Conservation (phyloP, 139 green algal species). For the Haematococcus sp. region DNA sequence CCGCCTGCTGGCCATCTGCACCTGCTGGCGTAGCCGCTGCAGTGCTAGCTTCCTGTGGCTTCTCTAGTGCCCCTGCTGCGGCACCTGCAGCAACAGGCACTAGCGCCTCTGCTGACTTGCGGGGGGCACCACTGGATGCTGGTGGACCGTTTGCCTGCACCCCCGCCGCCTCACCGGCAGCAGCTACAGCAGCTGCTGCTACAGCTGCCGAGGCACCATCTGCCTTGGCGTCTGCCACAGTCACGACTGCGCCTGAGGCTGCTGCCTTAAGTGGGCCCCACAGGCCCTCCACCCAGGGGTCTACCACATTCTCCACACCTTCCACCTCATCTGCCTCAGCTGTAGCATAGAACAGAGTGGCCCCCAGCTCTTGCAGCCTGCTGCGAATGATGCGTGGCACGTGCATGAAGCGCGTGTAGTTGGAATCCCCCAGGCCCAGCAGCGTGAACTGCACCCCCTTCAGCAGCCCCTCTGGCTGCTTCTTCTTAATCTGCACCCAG, state of each 20-base stretch:
- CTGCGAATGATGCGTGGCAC: slow-evolving; percentile 54
- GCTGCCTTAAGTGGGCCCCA: slow-evolving; percentile 57
- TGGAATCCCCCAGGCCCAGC: slow-evolving; percentile 93
- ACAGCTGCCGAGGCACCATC: too few relatives aligned
- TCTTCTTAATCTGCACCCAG: slow-evolving; percentile 57
- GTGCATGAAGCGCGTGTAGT: slow-evolving; percentile 94
- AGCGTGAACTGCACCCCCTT: slow-evolving; percentile 78
- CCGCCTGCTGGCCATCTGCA: too few relatives aligned
- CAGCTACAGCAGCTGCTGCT: too few relatives aligned
- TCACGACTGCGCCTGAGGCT: too few relatives aligned
- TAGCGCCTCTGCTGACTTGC: too few relatives aligned
- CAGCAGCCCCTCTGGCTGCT: slow-evolving; percentile 26
- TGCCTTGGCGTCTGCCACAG: neutral
- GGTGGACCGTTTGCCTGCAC: too few relatives aligned
- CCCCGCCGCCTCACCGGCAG: too few relatives aligned
- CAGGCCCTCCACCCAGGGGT: slow-evolving; percentile 78
- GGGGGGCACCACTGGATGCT: too few relatives aligned
- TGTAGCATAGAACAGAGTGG: slow-evolving; percentile 63
- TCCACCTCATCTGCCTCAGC: slow-evolving; percentile 94
- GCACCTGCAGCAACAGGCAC: too few relatives aligned
- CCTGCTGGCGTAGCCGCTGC: too few relatives aligned
- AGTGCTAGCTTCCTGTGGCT: too few relatives aligned
- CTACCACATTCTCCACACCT: slow-evolving; percentile 74
- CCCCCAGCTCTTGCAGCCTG: slow-evolving; percentile 79
- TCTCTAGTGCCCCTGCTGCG: too few relatives aligned